Conservation (phyloP, 495 filamentous ascomycete genomes). For the Trichocladium antarcticum region DNA sequence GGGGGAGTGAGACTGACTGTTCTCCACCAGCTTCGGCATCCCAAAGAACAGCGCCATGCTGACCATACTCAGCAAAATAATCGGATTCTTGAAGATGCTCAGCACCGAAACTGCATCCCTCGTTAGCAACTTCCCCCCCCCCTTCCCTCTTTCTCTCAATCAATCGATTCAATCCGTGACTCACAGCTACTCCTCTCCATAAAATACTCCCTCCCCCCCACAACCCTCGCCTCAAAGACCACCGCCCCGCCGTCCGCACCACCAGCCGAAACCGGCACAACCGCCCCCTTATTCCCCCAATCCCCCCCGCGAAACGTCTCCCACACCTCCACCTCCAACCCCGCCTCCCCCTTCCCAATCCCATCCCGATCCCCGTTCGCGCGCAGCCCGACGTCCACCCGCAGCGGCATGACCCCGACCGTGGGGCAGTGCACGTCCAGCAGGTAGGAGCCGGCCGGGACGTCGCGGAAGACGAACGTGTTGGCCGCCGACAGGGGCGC, state of each 20-base stretch:
- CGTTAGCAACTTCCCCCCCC: background rate
- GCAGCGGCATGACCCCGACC: constrained; percentile 60
- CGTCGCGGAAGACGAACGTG: constrained; percentile 61
- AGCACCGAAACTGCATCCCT: constrained; percentile 39
- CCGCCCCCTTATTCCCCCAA: constrained; percentile 69
- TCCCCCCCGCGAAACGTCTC: constrained; percentile 82
- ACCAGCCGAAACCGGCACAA: constrained; percentile 32
- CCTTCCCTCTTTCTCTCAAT: background rate
- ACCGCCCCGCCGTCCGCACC: constrained; percentile 13
- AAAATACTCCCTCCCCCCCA: constrained; percentile 60
- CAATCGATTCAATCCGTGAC: constrained; percentile 31
- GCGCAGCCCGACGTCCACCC: constrained; percentile 53
- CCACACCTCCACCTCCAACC: constrained; percentile 52
- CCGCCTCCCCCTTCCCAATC: constrained; percentile 26
- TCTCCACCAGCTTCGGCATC: constrained; percentile 89
- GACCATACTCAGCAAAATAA: constrained; percentile 82
- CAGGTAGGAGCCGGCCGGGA: constrained; percentile 60
- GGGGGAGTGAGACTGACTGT: constrained; percentile 74
- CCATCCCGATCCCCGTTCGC: constrained; percentile 33
- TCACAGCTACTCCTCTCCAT: constrained; percentile 61
- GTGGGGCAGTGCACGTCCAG: constrained; percentile 65
- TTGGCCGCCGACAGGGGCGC: constrained; percentile 55
- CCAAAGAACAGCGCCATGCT: constrained; percentile 72
- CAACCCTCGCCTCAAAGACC: constrained; percentile 47
- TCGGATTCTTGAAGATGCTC: constrained; percentile 77